phyloP scores from a whole-genome alignment of 2,329 filamentous ascomycete genomes.

The Nothophaeocryptopus gaeumannii region DNA sequence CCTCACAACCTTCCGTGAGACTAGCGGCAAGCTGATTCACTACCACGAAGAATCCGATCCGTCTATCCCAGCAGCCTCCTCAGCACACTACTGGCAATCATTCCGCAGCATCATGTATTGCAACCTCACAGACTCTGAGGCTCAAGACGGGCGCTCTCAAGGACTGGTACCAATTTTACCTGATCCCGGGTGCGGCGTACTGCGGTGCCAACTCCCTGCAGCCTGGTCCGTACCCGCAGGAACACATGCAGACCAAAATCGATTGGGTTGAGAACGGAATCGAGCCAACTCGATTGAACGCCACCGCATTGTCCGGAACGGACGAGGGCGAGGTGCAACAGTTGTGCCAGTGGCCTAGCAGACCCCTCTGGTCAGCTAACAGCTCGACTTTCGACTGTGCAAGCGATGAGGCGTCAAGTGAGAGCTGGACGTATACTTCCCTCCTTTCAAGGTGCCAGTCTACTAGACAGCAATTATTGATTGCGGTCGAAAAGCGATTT shows the following conservation, averaged over 20 bases:
- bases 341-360: constrained; percentile 45
- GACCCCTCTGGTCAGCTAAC: constrained; percentile 44
- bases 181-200: constrained; percentile 55
- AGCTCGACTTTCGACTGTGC: constrained; percentile 37
- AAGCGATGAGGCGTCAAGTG: constrained; percentile 33
- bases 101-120: constrained; percentile 54
- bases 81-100: constrained; percentile 55
- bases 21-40: constrained; percentile 57
- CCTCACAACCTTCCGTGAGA: constrained; percentile 49
- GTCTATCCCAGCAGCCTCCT: constrained; percentile 53
- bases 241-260: constrained; percentile 49
- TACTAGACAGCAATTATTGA: constrained; percentile 6
- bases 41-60: constrained; percentile 58
- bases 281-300: constrained; percentile 45
- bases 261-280: constrained; percentile 54
- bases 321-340: constrained; percentile 37
- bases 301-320: constrained; percentile 33
- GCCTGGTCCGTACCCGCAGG: constrained; percentile 43
- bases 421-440: constrained; percentile 24
- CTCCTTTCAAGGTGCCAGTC: constrained; percentile 21
- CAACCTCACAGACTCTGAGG: constrained; percentile 38
- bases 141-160: constrained; percentile 40
- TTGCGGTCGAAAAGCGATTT: too few relatives aligned
- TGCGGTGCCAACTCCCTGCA: constrained; percentile 46
- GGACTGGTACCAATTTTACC: constrained; percentile 56